Evolutionary conservation across 2,329 filamentous ascomycete genomes (phyloP).

Genomic region (Penicillium glabrum): DNA sequence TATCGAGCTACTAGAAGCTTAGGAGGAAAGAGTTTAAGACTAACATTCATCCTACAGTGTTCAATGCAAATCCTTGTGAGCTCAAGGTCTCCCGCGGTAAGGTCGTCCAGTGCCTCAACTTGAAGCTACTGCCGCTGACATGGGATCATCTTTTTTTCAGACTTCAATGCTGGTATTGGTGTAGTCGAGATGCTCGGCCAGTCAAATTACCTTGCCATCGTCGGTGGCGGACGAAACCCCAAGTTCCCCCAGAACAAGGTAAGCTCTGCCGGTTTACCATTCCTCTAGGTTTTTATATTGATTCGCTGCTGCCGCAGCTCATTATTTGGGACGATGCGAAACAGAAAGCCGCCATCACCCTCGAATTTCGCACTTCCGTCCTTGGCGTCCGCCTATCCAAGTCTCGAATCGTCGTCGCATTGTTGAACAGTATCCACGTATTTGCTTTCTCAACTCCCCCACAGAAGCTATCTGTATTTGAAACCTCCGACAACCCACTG

Average conservation of each 20-base stretch:
- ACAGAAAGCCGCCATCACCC: slow-evolving; percentile 69
- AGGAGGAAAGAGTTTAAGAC: slow-evolving; percentile 11
- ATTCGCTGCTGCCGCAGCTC: slow-evolving; percentile 43
- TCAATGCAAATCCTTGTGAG: slow-evolving; percentile 70
- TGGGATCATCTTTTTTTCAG: slow-evolving; percentile 38
- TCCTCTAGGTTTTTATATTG: background rate
- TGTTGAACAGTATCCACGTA: slow-evolving; percentile 78
- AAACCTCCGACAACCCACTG: slow-evolving; percentile 80
- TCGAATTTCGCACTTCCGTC: slow-evolving; percentile 78
- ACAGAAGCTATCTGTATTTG: slow-evolving; percentile 70
- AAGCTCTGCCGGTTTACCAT: slow-evolving; percentile 10
- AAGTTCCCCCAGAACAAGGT: slow-evolving; percentile 88
- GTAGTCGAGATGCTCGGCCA: slow-evolving; percentile 83
- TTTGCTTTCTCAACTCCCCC: slow-evolving; percentile 76
- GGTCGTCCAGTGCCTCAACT: slow-evolving; percentile 2
- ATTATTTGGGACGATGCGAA: slow-evolving; percentile 91
- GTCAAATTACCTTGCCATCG: slow-evolving; percentile 82
- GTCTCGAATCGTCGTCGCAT: slow-evolving; percentile 73
- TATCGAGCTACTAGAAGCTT: background rate
- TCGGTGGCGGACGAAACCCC: slow-evolving; percentile 81
- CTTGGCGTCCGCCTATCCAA: slow-evolving; percentile 76
- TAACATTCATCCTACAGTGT: slow-evolving; percentile 53
- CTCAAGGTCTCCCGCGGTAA: slow-evolving; percentile 64
- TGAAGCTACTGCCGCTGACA: background rate
- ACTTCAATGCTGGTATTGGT: slow-evolving; percentile 79